Evolutionary conservation across 495 filamentous ascomycete species (phyloP).

Genomic region (Penicillium ochrochloron): DNA sequence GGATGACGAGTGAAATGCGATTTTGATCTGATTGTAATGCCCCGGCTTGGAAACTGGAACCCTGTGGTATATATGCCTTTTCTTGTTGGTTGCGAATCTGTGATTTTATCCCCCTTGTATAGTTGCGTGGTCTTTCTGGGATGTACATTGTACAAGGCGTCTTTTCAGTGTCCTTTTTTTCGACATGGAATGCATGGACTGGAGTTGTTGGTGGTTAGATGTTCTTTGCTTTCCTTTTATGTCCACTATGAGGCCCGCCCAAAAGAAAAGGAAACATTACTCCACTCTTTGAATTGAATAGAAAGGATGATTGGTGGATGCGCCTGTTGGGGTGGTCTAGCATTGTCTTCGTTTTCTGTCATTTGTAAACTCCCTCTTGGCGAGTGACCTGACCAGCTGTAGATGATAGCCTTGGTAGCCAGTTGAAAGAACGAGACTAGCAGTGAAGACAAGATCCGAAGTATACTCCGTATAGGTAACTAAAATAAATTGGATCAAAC

Average conservation of each 20-base stretch:
- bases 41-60: constrained; percentile 1
- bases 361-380: not conserved
- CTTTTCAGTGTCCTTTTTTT: constrained; percentile 22
- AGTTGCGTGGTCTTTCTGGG: constrained; percentile 18
- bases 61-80: constrained; percentile 26
- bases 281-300: constrained; percentile 14
- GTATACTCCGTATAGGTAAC: no score
- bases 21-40: constrained; percentile 4
- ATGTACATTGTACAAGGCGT: constrained; percentile 25
- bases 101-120: constrained; percentile 31
- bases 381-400: not conserved
- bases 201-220: constrained; percentile 19
- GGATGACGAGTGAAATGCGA: constrained; percentile 36
- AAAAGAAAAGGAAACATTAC: constrained; percentile 11
- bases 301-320: constrained; percentile 3
- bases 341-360: not conserved
- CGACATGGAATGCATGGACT: constrained; percentile 24
- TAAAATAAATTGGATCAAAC: no score
- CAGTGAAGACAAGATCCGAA: no score
- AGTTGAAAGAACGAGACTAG: no score
- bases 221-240: constrained; percentile 15
- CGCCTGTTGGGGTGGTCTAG: not conserved
- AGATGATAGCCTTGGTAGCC: no score
- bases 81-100: constrained; percentile 21
- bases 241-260: not conserved